Evolutionary conservation across 495 filamentous ascomycete genomes (phyloP).

Genomic region (Glarea lozoyensis): DNA sequence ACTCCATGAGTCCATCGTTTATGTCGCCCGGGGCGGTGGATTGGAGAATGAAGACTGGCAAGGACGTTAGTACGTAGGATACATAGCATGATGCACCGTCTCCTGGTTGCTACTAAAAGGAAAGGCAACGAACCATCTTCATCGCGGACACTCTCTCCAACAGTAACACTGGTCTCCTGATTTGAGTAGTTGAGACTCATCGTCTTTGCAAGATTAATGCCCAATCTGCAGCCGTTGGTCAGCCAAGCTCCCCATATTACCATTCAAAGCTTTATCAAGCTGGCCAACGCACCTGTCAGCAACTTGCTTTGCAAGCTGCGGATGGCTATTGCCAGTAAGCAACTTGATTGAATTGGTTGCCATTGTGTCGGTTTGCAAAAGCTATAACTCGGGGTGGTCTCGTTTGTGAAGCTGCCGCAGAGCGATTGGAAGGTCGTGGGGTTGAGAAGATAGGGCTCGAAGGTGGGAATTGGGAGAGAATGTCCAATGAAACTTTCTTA

Average conservation of each 20-base stretch:
- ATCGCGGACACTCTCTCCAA: conserved; percentile 93
- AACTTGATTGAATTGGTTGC: conserved; percentile 90
- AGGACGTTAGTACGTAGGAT: conserved; percentile 1
- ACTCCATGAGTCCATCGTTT: conserved; percentile 98
- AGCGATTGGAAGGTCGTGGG: no score
- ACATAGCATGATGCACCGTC: conserved; percentile 6
- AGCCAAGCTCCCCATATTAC: conserved; percentile 8
- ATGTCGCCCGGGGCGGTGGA: conserved; percentile 93
- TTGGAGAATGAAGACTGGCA: conserved; percentile 84
- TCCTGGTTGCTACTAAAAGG: not conserved
- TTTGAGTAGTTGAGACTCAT: conserved; percentile 95
- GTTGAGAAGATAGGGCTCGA: no score
- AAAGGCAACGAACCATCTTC: conserved; percentile 63
- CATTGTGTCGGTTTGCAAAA: no score
- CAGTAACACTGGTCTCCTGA: conserved; percentile 93
- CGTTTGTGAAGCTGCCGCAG: no score
- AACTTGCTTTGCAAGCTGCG: conserved; percentile 77
- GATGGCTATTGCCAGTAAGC: conserved; percentile 92
- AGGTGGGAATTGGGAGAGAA: no score
- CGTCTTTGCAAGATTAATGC: conserved; percentile 88
- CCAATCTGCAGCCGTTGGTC: conserved; percentile 49
- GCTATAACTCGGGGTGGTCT: no score
- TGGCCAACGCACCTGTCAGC: conserved; percentile 62
- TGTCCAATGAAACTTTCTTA: no score
- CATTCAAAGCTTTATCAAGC: not conserved